Base-by-base conservation (phyloP, 2,329 filamentous ascomycete species). In the Fusarium sp. region DNA sequence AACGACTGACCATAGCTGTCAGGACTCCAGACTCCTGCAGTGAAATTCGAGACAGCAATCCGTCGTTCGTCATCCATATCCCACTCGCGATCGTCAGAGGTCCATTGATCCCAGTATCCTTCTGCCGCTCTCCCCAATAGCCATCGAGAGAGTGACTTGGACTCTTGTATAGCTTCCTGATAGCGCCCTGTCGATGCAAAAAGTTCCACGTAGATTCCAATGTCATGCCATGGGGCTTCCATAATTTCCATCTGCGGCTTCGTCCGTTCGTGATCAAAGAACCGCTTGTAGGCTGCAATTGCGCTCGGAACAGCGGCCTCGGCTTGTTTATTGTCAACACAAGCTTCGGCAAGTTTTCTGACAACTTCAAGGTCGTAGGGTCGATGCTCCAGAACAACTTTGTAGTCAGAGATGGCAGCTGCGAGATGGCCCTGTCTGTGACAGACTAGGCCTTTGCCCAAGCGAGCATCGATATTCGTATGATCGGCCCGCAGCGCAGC, bases 21-120 rank as follows among this genome's bases (percentile, higher is more conserved):
- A 7, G 82, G 77, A 3, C 87, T 84, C 78, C 89, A 89, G 47
- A 81, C 81, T 6, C 83, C 86, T 8, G 86, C 83, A 13, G 85
- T 81, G 78, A 92, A 97, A 3, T 87, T 87, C 4, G 87, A 80
- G 9, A 93, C 86, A 63, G 86, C 81, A 4, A 84, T 80, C 63
- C 95, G 90, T 68, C 96, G 91, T 25, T 87, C 85, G 77, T 94
- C 89, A 47, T 91, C 87, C 9, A 88, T 82, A 79, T 99, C 96
- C 90, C 94, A 99, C 82, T 99, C 96, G 62, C 94, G 88, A 79
- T 97, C 94, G 78, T 98, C 94, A 9, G 89, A 85, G 35, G 87
- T 84, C 71, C 88, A 86, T 13, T 86, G 79, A 64, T 97, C 92
- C 96, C 96, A 99, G 76, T 90, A 94, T 1, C 77, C 81, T 79